Base-by-base conservation (phyloP, 768 basidiomycete species). In the Leccinum broughii region DNA sequence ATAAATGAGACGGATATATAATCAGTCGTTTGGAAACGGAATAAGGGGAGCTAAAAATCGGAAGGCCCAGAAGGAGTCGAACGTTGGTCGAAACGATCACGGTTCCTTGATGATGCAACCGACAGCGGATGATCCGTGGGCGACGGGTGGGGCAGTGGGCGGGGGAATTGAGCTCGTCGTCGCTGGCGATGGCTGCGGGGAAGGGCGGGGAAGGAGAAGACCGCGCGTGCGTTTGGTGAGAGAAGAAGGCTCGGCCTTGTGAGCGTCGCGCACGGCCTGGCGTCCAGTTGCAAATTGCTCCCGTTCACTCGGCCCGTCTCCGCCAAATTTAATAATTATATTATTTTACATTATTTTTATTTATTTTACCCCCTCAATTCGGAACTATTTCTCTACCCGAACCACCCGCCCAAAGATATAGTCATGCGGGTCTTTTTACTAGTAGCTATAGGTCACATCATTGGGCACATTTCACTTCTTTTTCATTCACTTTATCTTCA, bases 81-180 rank as follows among this genome's bases (percentile, higher is more conserved):
- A 55, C 66, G 46, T 37, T 26, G 7, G 65, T 58, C 57, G 60
- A 64, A 69, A 71, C 65, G 61, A 70, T 68, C 69, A 71, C 64
- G 41, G 64, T 70, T 70, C 69, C 58, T 63, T 59, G 64, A 65
- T 70, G 63, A 56, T 61, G 63, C 39, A 20, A 70, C 69, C 69
- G 60, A 62, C 59, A 56, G 20, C 64, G 69, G 63, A 58, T 60
- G 70, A 64, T 66, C 64, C 66, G 64, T 68, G 58, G 2, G 44
- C 50, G 64, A 56, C 60, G 57, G 54, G 59, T 1, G 44, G 22
- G 5, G 14, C 30, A 17, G 4, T 1, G n/a, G 24, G n/a, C 24
- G 26, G 41, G 41, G 1, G 35, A 22, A 32, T 0, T 15, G 26
- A 46, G 14, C 56, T 59, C 35, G 60, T 61, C 56, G 67, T 68